Conservation (phyloP, 176 grass and related monocot genomes). For the Aegilops longissima region DNA sequence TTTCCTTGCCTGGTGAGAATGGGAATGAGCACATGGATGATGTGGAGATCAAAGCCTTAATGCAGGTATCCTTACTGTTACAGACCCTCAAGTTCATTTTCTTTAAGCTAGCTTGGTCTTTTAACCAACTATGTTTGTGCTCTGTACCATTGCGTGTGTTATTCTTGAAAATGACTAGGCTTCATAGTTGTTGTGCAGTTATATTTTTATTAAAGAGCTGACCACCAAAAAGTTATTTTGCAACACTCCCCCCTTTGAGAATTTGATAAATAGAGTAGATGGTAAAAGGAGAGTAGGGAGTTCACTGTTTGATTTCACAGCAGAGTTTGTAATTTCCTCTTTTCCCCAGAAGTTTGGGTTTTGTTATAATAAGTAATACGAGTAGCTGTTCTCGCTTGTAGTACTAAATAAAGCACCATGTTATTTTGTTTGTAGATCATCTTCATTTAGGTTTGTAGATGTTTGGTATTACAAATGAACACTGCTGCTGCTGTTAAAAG, state of each 20-base stretch:
- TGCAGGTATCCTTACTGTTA: conserved; percentile 59
- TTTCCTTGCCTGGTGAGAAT: conserved; percentile 72
- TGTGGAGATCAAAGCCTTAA: conserved; percentile 88
- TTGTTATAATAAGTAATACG: background rate
- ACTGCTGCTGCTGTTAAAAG: background rate
- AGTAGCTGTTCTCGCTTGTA: background rate
- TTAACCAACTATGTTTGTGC: background rate
- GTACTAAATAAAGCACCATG: background rate
- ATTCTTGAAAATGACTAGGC: background rate
- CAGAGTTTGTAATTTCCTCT: background rate
- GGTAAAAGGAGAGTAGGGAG: background rate
- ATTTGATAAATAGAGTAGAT: no score
- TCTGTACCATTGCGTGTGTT: background rate
- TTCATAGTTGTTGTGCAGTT: background rate
- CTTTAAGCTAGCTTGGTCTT: conserved; percentile 6
- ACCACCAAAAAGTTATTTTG: background rate
- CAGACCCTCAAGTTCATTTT: conserved; percentile 30
- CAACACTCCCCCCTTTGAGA: no score
- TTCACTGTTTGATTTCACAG: conserved; percentile 3
- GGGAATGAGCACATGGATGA: conserved; percentile 81
- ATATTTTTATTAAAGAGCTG: background rate
- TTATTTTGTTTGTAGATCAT: conserved; percentile 7
- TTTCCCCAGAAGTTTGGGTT: background rate
- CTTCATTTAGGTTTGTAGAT: background rate
- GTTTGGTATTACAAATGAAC: background rate